A percentile compares a stretch with the other conserved stretches of the same genome.
phyloP scores from a whole-genome alignment of 2,329 filamentous ascomycete genomes.

The Tolypocladium ophioglossoides region DNA sequence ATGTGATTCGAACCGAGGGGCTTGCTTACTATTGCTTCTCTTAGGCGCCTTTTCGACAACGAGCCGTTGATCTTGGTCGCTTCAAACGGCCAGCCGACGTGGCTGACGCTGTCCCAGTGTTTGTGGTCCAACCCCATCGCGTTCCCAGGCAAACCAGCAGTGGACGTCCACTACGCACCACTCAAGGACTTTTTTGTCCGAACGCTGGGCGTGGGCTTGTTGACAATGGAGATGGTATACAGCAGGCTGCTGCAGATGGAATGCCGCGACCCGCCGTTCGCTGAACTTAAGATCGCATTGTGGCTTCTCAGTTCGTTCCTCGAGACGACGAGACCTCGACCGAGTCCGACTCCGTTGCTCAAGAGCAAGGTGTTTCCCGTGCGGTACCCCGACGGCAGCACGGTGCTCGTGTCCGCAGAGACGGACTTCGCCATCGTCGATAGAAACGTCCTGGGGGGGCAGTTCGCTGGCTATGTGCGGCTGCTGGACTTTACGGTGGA shows the following conservation, averaged over 20 bases:
- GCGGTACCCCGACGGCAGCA: constrained; percentile 7
- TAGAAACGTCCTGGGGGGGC: constrained; percentile 13
- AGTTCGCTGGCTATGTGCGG: constrained; percentile 18
- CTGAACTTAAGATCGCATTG: constrained; percentile 19
- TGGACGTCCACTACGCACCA: constrained; percentile 17
- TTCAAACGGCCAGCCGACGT: constrained; percentile 4
- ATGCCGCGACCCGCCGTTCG: background rate
- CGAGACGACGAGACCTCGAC: background rate
- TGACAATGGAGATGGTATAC: constrained; percentile 19
- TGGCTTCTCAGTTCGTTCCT: constrained; percentile 22
- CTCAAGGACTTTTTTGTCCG: constrained; percentile 19
- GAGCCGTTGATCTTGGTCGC: constrained; percentile 5
- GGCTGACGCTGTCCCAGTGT: constrained; percentile 19
- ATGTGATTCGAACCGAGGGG: background rate
- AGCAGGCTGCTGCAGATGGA: constrained; percentile 16
- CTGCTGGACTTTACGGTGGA: constrained; percentile 24
- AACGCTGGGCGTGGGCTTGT: constrained; percentile 15
- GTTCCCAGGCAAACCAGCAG: constrained; percentile 13
- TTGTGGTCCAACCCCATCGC: constrained; percentile 21
- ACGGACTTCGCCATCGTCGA: constrained; percentile 24
- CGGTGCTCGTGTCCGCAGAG: constrained; percentile 4
- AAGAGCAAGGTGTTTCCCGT: constrained; percentile 12
- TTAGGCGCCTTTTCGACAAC: constrained; percentile 3
- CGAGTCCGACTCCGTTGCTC: constrained; percentile 5
- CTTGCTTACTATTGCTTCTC: background rate